Percentiles rank a stretch among this genome's conserved stretches.
These are phyloP conservation scores for Pittosporum tobira DNA, from an alignment of 129 eudicot species.

Conservation along the genomic window DNA sequence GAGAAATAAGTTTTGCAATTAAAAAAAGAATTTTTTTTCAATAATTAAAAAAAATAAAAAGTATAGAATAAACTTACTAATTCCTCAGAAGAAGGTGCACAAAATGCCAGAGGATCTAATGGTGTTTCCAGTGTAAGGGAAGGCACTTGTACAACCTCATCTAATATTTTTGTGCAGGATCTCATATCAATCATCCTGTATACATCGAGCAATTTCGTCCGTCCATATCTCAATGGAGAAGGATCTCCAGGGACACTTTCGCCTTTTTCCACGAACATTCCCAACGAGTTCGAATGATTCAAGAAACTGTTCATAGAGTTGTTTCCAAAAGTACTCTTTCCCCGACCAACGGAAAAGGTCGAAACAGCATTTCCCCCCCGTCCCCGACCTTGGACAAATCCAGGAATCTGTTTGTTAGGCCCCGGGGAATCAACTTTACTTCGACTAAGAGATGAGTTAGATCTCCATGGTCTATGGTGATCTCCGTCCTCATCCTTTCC, in stretches of 20 bases:
- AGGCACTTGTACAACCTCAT: constrained; percentile 47
- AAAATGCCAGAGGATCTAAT: constrained; percentile 73
- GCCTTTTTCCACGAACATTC: constrained; percentile 35
- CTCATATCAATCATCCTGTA: constrained; percentile 56
- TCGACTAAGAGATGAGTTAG: constrained; percentile 50
- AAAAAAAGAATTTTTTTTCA: neutral
- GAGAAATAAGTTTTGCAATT: neutral
- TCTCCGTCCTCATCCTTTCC: constrained; percentile 80
- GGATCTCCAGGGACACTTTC: constrained; percentile 40
- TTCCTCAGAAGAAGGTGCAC: constrained; percentile 70
- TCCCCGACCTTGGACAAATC: constrained; percentile 68
- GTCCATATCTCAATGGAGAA: constrained; percentile 40
- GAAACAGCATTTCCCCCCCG: constrained; percentile 45
- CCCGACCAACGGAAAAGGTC: constrained; percentile 56
- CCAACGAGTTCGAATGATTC: constrained; percentile 23
- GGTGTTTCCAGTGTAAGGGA: constrained; percentile 71
- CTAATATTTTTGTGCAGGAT: constrained; percentile 26
- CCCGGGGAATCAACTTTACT: constrained; percentile 51
- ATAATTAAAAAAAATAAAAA: neutral
- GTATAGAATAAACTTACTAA: constrained; percentile 27
- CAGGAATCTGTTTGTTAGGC: constrained; percentile 42
- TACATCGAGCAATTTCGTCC: constrained; percentile 68
- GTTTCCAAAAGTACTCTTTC: constrained; percentile 39
- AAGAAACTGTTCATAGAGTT: constrained; percentile 21
- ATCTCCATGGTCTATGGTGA: constrained; percentile 80